These are phyloP conservation scores for Rusavskia elegans DNA, from an alignment of 495 filamentous ascomycete species.

Conservation along the genomic window DNA sequence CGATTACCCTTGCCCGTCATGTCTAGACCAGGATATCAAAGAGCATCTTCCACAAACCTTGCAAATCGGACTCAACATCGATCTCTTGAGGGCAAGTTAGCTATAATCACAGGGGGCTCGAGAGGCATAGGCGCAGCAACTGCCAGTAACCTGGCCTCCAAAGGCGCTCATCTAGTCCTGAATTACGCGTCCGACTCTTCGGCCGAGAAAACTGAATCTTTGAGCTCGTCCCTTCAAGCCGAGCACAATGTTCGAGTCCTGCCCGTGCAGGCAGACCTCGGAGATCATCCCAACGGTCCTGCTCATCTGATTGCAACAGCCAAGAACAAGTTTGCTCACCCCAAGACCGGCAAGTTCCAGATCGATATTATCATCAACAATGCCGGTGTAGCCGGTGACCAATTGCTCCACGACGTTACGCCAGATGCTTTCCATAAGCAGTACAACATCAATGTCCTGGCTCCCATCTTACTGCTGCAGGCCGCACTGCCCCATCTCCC, in stretches of 20 bases:
- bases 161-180: conserved; percentile 53
- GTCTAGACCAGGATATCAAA: conserved; percentile 14
- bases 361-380: conserved; percentile 88
- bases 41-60: conserved; percentile 14
- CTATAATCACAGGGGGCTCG: conserved; percentile 63
- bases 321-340: conserved; percentile 34
- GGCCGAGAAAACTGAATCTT: conserved; percentile 21
- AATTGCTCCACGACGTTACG: conserved; percentile 38
- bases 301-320: conserved; percentile 27
- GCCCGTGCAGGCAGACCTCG: conserved; percentile 41
- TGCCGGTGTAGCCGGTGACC: conserved; percentile 52
- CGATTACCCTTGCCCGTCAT: neutral
- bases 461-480: conserved; percentile 66
- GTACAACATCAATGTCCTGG: conserved; percentile 75
- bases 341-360: conserved; percentile 36
- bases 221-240: conserved; percentile 27
- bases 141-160: conserved; percentile 57
- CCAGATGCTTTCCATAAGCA: conserved; percentile 48
- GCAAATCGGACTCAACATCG: neutral
- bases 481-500: conserved; percentile 57
- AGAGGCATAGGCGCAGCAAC: conserved; percentile 79
- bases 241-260: conserved; percentile 27
- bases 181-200: conserved; percentile 55
- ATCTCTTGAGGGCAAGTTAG: conserved; percentile 49
- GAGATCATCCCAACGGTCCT: conserved; percentile 27